Percentiles rank a stretch among this genome's conserved stretches.
phyloP scores from a whole-genome alignment of 1,284 basidiomycete genomes.

The Coniferiporia sulphurascens region DNA sequence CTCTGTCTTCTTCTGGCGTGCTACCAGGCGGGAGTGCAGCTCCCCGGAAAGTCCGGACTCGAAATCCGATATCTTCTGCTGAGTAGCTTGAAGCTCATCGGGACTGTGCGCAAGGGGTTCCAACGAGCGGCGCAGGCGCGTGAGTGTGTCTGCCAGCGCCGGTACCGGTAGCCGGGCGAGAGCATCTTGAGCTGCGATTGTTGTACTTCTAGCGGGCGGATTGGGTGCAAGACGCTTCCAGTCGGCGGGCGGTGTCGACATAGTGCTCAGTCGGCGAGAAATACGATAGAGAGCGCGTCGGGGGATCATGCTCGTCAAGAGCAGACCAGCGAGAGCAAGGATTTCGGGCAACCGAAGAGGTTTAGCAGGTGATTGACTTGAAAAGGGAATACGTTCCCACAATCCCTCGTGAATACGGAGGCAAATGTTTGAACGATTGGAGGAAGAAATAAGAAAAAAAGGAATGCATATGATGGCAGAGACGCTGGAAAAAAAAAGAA shows the following conservation, averaged over 20 bases:
- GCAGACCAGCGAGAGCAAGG: neutral
- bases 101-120: constrained; percentile 60
- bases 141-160: constrained; percentile 50
- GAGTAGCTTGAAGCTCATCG: constrained; percentile 48
- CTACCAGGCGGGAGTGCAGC: constrained; percentile 54
- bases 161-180: constrained; percentile 66
- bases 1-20: constrained; percentile 42
- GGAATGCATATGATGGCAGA: neutral
- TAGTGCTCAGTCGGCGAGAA: constrained; percentile 6
- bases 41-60: constrained; percentile 39
- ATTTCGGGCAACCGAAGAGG: neutral
- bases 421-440: too few relatives aligned
- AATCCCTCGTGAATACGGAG: neutral
- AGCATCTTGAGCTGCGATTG: constrained; percentile 37
- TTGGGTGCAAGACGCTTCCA: constrained; percentile 51
- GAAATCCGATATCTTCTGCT: constrained; percentile 61
- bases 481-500: too few relatives aligned
- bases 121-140: constrained; percentile 54
- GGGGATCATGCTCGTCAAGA: constrained; percentile 13
- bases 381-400: neutral
- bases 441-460: neutral
- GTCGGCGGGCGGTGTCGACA: constrained; percentile 28
- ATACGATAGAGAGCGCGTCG: neutral
- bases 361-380: constrained; percentile 5
- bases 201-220: constrained; percentile 35